These are phyloP conservation scores for Fistulinella cinereoalba DNA, from an alignment of 1,284 basidiomycete species.

Conservation along the genomic window DNA sequence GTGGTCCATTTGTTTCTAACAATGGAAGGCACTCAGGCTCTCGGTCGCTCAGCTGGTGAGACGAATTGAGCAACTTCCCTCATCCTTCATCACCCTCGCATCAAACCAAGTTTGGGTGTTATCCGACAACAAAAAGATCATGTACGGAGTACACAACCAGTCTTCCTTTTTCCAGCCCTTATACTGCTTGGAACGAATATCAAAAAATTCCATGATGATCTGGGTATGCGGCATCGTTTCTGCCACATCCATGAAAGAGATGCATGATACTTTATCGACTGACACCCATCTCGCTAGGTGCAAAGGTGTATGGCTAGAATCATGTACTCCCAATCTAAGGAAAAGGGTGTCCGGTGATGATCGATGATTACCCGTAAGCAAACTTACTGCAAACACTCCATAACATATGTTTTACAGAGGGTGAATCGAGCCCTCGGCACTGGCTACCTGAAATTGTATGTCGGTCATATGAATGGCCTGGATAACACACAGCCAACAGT, in stretches of 20 bases:
- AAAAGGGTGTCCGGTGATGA: background rate
- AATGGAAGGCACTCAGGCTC: too few species aligned
- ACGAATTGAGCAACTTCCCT: too few species aligned
- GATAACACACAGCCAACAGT: slow-evolving; percentile 27
- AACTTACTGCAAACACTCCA: slow-evolving; percentile 32
- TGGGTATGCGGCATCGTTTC: slow-evolving; percentile 12
- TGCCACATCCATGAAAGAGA: slow-evolving; percentile 8
- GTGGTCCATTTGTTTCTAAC: too few species aligned
- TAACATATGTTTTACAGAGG: slow-evolving; percentile 11
- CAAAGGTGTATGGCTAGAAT: slow-evolving; percentile 1
- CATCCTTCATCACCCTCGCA: background rate
- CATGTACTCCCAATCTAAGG: slow-evolving; percentile 26
- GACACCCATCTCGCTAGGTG: slow-evolving; percentile 7
- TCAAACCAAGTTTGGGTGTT: slow-evolving; percentile 34
- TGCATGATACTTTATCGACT: slow-evolving; percentile 4
- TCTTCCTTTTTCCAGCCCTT: slow-evolving; percentile 32
- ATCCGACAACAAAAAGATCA: slow-evolving; percentile 26
- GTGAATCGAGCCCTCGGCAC: slow-evolving; percentile 21
- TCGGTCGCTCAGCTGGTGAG: too few species aligned
- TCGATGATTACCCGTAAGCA: background rate
- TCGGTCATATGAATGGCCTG: background rate
- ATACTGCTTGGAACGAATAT: slow-evolving; percentile 26
- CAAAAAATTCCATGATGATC: slow-evolving; percentile 29
- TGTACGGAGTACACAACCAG: slow-evolving; percentile 34
- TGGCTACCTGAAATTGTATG: background rate